A percentile compares a stretch with the other conserved stretches of the same genome.
Evolutionary conservation across 2,329 filamentous ascomycete genomes (phyloP).

Genomic region (Cyphellophora europaea): DNA sequence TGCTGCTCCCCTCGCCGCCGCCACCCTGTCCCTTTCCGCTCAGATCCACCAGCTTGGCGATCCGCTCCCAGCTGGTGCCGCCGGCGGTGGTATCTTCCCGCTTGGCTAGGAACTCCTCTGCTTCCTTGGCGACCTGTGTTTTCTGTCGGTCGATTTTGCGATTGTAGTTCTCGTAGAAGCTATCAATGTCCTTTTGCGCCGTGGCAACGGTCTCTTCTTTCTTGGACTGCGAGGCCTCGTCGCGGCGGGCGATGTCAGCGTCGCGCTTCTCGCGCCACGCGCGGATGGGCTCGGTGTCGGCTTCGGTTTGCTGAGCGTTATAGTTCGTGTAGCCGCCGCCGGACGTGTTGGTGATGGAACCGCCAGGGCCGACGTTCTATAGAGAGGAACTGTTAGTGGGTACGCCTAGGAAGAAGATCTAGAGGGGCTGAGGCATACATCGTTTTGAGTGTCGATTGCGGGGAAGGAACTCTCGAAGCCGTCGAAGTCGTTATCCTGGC

Average conservation of each 20-base stretch:
- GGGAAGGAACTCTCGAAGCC: conserved; percentile 88
- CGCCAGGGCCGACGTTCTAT: conserved; percentile 63
- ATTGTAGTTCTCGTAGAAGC: conserved; percentile 99
- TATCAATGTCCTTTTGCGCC: conserved; percentile 89
- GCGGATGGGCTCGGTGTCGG: conserved; percentile 42
- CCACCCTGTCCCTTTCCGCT: conserved; percentile 82
- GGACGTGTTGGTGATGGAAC: conserved; percentile 69
- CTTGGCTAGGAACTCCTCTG: conserved; percentile 80
- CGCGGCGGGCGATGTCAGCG: conserved; percentile 70
- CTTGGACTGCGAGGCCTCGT: conserved; percentile 71
- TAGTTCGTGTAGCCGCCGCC: conserved; percentile 40
- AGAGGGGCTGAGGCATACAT: conserved; percentile 42
- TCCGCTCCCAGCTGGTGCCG: conserved; percentile 96
- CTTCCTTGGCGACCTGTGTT: conserved; percentile 78
- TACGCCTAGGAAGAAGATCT: background rate
- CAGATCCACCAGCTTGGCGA: conserved; percentile 93
- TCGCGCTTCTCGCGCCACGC: conserved; percentile 90
- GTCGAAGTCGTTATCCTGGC: conserved; percentile 36
- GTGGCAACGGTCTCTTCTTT: conserved; percentile 80
- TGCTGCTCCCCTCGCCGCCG: conserved; percentile 80
- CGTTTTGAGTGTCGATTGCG: conserved; percentile 63
- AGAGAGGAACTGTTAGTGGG: conserved; percentile 6
- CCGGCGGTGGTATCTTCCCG: conserved; percentile 89
- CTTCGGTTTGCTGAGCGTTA: conserved; percentile 61
- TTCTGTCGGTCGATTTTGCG: conserved; percentile 93